Base-by-base conservation (phyloP, 2,329 filamentous ascomycete species). In the Stachybotrys chlorohalonatus region DNA sequence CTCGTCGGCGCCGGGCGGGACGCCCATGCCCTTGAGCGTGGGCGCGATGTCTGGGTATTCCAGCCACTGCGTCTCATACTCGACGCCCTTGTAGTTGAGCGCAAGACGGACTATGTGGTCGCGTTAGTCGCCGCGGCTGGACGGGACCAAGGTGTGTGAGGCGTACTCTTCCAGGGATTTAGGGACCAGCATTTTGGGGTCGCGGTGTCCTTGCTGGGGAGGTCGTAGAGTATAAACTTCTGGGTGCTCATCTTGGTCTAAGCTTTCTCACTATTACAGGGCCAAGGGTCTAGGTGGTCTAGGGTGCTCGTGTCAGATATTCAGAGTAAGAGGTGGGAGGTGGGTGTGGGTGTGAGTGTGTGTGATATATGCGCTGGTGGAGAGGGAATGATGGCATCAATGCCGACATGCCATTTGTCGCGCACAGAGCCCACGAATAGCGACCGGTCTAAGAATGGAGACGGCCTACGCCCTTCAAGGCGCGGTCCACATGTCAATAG, bases 111-210 rank as follows among this genome's bases (percentile, higher is more conserved):
- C 46, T 52, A 15, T 16, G n/a, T 42, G 9, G 24, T 24, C 8
- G 36, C 13, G 36, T 42, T 9, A 42, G 36, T 42, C 36, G 5
- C 13, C 5, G 36, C 8, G 2, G 36, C 36, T 13, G 13, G 3
- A 9, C 2, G 36, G 36, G 9, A 42, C 36, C 9, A 13, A 9
- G 8, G 36, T 42, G 13, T 3, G 36, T 2, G 36, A 42, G 36
- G 36, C 50, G 13, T 30, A 52, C 50, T 52, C 32, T 52, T 52
- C 50, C 50, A 52, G 6, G 50, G 50, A 8, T 52, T 52, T 32
- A 52, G 17, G 9, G 50, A 52, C 50, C 50, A 52, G 50, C 50
- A 52, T 13, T 42, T 42, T 8, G 50, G 15, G 13, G 32, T 39
- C 15, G 31, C 50, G 7, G 32, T 16, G n/a, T 52, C 50, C 32